phyloP scores from a whole-genome alignment of 1,284 basidiomycete genomes.

The Ganoderma multipileum region DNA sequence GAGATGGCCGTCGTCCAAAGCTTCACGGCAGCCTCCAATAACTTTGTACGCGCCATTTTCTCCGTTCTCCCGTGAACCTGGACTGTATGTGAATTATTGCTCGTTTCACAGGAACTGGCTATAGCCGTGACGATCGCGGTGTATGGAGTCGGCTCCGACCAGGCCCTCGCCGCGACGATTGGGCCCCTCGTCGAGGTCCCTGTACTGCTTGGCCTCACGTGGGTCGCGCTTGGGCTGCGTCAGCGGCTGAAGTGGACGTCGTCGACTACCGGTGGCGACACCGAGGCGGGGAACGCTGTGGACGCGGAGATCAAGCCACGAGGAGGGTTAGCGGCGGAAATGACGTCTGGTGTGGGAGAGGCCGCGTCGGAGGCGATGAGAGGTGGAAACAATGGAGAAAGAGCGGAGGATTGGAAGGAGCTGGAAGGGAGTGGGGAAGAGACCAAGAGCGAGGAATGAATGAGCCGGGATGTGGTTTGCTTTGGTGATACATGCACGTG shows the following conservation, averaged over 20 bases:
- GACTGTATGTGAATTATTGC: too few relatives aligned
- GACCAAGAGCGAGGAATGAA: not conserved
- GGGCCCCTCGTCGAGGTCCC: constrained; percentile 85
- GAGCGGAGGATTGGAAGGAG: constrained; percentile 1
- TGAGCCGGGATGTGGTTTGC: not conserved
- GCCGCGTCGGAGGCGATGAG: not conserved
- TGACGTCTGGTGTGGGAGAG: not conserved
- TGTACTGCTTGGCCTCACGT: constrained; percentile 76
- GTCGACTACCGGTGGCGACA: not conserved
- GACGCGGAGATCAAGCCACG: not conserved
- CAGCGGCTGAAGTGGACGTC: constrained; percentile 53
- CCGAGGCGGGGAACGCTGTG: not conserved
- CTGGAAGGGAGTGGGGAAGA: not conserved
- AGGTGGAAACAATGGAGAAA: not conserved
- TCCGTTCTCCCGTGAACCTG: not conserved
- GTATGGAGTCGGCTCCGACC: constrained; percentile 77
- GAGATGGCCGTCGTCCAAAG: constrained; percentile 76
- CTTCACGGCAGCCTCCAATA: constrained; percentile 65
- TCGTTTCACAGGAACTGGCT: constrained; percentile 66
- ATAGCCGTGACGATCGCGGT: constrained; percentile 85
- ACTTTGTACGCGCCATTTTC: constrained; percentile 50
- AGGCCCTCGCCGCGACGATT: constrained; percentile 81
- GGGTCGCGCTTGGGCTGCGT: constrained; percentile 67
- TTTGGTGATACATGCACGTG: not conserved
- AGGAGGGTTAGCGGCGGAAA: not conserved